phyloP scores from a whole-genome alignment of 139 green algal species.

The Zygnema circumcarinatum region DNA sequence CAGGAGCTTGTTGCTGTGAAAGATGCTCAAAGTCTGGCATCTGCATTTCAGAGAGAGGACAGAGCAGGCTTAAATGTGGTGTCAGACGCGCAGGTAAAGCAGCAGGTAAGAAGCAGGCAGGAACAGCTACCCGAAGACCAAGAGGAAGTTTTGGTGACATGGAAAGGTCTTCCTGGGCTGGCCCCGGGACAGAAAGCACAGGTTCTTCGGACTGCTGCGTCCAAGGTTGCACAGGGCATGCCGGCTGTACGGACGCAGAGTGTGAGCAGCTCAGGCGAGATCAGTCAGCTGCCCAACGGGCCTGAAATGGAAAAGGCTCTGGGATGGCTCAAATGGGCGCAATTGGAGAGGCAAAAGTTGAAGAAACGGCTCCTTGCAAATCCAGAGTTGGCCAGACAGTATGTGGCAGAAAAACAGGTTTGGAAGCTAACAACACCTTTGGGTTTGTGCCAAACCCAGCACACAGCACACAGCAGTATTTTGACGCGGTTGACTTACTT shows the following conservation, averaged over 20 bases:
- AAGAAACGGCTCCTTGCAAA: conserved; percentile 19
- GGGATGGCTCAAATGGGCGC: conserved; percentile 43
- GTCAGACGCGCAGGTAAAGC: neutral
- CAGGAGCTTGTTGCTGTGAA: neutral
- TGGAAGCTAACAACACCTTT: too few species aligned
- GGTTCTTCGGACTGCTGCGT: neutral
- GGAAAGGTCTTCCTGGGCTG: neutral
- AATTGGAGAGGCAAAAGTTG: neutral
- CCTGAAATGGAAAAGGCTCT: neutral
- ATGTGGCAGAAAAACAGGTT: conserved; percentile 28
- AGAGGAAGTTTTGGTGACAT: neutral
- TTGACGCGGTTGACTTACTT: too few species aligned
- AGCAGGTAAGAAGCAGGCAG: neutral
- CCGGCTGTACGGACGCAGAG: neutral
- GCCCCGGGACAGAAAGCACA: neutral
- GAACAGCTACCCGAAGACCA: neutral
- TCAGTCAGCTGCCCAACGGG: neutral
- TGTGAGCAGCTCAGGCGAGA: neutral
- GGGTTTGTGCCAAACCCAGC: too few species aligned
- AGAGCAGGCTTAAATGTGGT: neutral
- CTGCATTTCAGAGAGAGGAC: neutral
- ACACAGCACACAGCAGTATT: too few species aligned
- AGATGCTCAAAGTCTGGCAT: neutral
- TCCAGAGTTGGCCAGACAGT: conserved; percentile 11
- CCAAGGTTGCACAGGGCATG: neutral